phyloP scores from a whole-genome alignment of 768 basidiomycete species.

The Crassisporium funariophilum region DNA sequence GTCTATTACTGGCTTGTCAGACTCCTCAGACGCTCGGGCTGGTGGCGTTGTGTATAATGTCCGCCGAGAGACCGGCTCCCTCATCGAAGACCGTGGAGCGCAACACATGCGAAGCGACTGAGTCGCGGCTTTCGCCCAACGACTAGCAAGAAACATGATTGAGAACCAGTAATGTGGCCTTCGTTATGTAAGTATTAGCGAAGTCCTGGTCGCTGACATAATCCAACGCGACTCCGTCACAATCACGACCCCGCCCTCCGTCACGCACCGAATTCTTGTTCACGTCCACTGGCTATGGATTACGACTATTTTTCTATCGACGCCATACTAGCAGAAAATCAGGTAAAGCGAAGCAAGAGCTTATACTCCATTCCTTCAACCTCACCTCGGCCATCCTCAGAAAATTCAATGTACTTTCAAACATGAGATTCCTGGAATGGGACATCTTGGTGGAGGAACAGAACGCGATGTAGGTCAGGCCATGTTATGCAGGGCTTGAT shows the following conservation, averaged over 20 bases:
- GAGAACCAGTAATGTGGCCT: too few species aligned
- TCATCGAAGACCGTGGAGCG: too few species aligned
- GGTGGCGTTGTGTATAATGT: constrained; percentile 8
- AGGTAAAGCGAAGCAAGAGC: constrained; percentile 50
- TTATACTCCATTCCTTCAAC: background rate
- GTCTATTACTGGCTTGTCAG: constrained; percentile 3
- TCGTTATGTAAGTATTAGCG: too few species aligned
- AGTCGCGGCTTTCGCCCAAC: constrained; percentile 3
- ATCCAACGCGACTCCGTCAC: constrained; percentile 12
- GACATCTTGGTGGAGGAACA: constrained; percentile 85
- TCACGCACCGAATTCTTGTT: constrained; percentile 6
- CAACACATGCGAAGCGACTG: too few species aligned
- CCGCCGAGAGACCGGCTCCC: too few species aligned
- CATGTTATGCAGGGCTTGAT: background rate
- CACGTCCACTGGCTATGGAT: constrained; percentile 56
- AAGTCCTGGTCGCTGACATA: constrained; percentile 10
- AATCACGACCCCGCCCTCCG: constrained; percentile 8
- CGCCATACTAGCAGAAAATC: constrained; percentile 89
- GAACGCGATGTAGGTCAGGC: constrained; percentile 70
- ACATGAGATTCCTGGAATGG: constrained; percentile 80
- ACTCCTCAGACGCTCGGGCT: constrained; percentile 6
- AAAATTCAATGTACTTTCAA: constrained; percentile 96
- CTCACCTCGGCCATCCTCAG: constrained; percentile 36
- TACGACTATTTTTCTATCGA: constrained; percentile 92
- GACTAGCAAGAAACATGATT: constrained; percentile 12